Conservation (phyloP, 176 grass and related monocot species). For the Alloteropsis semialata region DNA sequence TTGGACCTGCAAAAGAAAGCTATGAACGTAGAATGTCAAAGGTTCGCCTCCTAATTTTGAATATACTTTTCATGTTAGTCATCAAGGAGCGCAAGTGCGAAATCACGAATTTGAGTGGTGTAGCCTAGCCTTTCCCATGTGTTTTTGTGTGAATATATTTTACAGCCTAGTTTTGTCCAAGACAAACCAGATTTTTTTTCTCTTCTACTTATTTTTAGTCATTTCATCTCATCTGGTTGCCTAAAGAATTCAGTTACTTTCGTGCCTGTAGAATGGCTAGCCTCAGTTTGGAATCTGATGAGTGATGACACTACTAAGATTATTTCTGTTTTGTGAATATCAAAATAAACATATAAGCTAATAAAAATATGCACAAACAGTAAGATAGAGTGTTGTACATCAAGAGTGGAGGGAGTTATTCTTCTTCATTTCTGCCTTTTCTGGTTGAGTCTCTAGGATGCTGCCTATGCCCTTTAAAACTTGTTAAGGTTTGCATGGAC, state of each 20-base stretch:
- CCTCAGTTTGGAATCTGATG: not conserved
- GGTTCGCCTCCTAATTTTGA: slow-evolving; percentile 40
- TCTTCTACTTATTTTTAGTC: not conserved
- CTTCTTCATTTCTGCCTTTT: not conserved
- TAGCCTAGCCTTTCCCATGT: not conserved
- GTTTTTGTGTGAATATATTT: not conserved
- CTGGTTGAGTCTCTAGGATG: not conserved
- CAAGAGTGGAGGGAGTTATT: not conserved
- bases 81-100: not conserved
- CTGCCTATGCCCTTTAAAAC: not conserved
- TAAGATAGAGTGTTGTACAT: not conserved
- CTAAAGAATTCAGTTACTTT: not conserved
- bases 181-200: not conserved
- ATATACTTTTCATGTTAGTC: slow-evolving; percentile 5
- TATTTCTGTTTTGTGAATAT: not conserved
- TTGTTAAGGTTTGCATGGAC: not conserved
- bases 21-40: slow-evolving; percentile 81
- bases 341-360: not conserved
- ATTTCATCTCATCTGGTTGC: slow-evolving; percentile 5
- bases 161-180: not conserved
- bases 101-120: not conserved
- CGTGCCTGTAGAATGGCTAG: not conserved
- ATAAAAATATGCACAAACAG: not conserved
- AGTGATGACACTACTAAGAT: no score
- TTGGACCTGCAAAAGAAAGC: slow-evolving; percentile 78